Evolutionary conservation across 805 yeast species (phyloP), one percentile per base, ranked within the genome.

Genomic region (Schwanniomyces occidentalis): DNA sequence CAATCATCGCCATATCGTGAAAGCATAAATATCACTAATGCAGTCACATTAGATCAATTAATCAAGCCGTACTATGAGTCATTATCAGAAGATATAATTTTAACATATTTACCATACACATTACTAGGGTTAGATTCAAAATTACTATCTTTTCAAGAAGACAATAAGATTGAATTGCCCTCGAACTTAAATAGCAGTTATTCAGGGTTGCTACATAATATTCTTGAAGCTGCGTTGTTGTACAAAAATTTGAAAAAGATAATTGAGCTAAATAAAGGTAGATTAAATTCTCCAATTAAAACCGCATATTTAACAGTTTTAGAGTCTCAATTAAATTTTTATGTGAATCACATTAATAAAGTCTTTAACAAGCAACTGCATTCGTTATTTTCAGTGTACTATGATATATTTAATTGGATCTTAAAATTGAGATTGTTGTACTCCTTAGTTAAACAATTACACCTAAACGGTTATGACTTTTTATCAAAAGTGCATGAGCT

Each of bases 211-310:
- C 54, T 86, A 20, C 76, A 72, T 37, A 55, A 69, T 17, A 59
- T 85, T 1, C 62, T 82, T 25, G 96, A 89, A 54, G 83, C 88
- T 1, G 91, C 86, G 0, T 58, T 89, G 21, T 59, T 88, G 3
- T 86, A 75, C 57, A 70, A 72, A 33, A 55, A 64, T 27, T 56
- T 87, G 22, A 56, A 54, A 4, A 37, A 33, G 10, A 46, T 51
- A 14, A 43, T 71, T 24, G 31, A 46, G 15, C 32, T 48, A 27
- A 54, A 42, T 10, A 57, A 44, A 46, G 59, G 39, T 37, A 48
- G 46, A 4, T 45, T 51, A 14, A 42, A 53, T 16, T 74, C 83
- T 3, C 81, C 85, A 6, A 69, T 83, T 10, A 76, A 76, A 40
- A 78, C 77, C 24, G 84, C 95, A 1, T 75, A 82, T 27, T 41